Conservation (phyloP, 176 grass and related monocot genomes). For the Carex myosuroides region DNA sequence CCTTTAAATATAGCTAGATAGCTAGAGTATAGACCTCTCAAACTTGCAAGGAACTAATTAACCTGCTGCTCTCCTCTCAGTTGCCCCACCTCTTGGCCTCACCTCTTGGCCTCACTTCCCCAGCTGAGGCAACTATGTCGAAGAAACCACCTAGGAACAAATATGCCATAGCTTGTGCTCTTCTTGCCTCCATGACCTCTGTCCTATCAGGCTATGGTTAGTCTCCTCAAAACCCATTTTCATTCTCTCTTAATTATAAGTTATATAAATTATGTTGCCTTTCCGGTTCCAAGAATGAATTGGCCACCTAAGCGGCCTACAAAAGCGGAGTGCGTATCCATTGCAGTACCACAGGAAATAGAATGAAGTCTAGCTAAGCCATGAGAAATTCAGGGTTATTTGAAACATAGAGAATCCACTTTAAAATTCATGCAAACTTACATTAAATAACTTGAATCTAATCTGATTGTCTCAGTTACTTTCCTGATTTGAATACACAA, state of each 20-base stretch:
- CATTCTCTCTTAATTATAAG: neutral
- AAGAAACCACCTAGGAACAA: constrained; percentile 11
- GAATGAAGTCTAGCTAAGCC: no score
- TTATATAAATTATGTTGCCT: neutral
- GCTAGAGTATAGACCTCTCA: neutral
- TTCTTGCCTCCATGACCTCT: constrained; percentile 26
- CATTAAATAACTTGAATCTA: no score
- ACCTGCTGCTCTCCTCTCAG: neutral
- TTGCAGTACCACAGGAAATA: no score
- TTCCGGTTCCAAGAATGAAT: neutral
- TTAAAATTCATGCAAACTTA: no score
- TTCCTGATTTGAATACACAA: neutral
- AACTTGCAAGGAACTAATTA: neutral
- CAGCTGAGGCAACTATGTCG: neutral
- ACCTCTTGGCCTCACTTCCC: neutral
- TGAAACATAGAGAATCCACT: no score
- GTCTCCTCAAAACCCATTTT: neutral
- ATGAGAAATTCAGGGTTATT: no score
- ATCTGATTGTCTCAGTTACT: no score
- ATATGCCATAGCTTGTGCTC: constrained; percentile 21
- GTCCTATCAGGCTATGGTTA: constrained; percentile 14
- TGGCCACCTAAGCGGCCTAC: neutral
- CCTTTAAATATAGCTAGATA: neutral
- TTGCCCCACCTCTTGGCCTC: neutral
- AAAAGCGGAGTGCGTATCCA: no score